Evolutionary conservation across 164 flowering plant species (phyloP).

Genomic region (Chimonanthus praecox): DNA sequence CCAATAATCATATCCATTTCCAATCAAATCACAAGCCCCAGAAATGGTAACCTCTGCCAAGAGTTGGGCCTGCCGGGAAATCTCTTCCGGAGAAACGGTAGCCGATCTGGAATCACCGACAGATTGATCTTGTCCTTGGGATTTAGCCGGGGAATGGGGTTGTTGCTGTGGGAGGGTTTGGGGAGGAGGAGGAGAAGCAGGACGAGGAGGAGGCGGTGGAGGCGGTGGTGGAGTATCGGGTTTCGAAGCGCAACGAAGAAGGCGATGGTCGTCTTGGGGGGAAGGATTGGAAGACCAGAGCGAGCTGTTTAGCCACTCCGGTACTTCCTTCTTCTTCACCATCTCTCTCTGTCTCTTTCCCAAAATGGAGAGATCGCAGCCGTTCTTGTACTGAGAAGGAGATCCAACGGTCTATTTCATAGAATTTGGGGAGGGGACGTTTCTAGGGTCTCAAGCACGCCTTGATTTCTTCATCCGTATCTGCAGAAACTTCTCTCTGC

Average conservation of each 20-base stretch:
- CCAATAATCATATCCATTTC: background rate
- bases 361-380: background rate
- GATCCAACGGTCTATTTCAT: background rate
- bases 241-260: conserved; percentile 13
- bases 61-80: conserved; percentile 61
- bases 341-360: background rate
- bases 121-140: conserved; percentile 24
- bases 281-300: conserved; percentile 69
- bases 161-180: background rate
- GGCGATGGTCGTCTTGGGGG: conserved; percentile 21
- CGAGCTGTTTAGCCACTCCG: conserved; percentile 92
- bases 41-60: conserved; percentile 52
- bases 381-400: background rate
- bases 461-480: background rate
- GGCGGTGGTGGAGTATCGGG: conserved; percentile 13
- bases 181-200: conserved; percentile 17
- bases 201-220: conserved; percentile 19
- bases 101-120: conserved; percentile 18
- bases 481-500: no score
- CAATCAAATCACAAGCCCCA: background rate
- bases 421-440: background rate
- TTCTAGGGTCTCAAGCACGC: background rate
- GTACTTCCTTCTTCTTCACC: conserved; percentile 36
- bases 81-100: conserved; percentile 41
- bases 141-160: conserved; percentile 7